phyloP scores from a whole-genome alignment of 139 green algal species.

The Chlamydomonas eustigma region DNA sequence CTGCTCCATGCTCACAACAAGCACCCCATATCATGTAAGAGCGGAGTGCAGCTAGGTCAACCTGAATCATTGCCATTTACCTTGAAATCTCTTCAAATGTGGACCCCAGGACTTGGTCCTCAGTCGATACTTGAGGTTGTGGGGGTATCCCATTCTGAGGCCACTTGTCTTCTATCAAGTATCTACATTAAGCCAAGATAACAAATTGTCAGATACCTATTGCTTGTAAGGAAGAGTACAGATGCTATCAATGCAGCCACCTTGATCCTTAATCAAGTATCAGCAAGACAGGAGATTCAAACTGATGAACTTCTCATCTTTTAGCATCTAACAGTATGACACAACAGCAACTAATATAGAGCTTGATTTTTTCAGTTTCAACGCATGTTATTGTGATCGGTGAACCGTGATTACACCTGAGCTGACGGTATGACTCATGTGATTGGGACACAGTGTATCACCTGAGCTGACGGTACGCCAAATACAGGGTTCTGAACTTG shows the following conservation, averaged over 20 bases:
- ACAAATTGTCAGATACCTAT: not conserved
- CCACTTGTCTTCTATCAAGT: constrained; percentile 50
- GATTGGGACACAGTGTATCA: not conserved
- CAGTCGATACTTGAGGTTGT: constrained; percentile 9
- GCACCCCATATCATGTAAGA: too few relatives aligned
- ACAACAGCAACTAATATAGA: too few relatives aligned
- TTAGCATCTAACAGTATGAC: too few relatives aligned
- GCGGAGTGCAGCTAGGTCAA: too few relatives aligned
- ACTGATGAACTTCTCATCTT: too few relatives aligned
- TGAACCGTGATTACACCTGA: not conserved
- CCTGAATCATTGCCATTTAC: too few relatives aligned
- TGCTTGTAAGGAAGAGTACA: too few relatives aligned
- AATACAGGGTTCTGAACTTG: constrained; percentile 43
- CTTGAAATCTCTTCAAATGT: constrained; percentile 37
- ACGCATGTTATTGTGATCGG: not conserved
- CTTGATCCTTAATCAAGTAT: too few relatives aligned
- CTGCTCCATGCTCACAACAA: too few relatives aligned
- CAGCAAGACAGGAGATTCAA: too few relatives aligned
- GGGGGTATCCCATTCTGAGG: constrained; percentile 6
- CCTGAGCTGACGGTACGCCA: constrained; percentile 39
- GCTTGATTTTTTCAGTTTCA: not conserved
- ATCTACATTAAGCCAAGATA: constrained; percentile 16
- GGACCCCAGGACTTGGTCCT: constrained; percentile 35
- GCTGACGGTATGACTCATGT: not conserved
- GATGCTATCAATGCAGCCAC: too few relatives aligned